phyloP scores from a whole-genome alignment of 495 filamentous ascomycete genomes.

The Geoglossum glabrum region DNA sequence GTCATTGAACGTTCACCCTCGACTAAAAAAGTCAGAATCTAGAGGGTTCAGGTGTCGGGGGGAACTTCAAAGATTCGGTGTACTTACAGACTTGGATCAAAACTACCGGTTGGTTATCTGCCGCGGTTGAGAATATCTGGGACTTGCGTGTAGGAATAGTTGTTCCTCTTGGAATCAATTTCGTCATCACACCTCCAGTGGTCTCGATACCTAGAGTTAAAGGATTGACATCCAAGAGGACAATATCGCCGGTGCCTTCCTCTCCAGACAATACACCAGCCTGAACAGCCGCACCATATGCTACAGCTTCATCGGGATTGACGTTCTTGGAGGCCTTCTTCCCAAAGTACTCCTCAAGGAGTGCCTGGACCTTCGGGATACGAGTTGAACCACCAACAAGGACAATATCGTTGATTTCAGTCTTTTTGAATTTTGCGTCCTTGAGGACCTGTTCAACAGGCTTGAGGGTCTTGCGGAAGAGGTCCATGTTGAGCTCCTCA shows the following conservation, averaged over 20 bases:
- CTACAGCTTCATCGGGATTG: constrained; percentile 96
- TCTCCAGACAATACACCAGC: constrained; percentile 87
- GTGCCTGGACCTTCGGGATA: constrained; percentile 90
- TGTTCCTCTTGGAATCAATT: constrained; percentile 87
- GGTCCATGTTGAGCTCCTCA: constrained; percentile 94
- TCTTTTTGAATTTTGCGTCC: constrained; percentile 80
- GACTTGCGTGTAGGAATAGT: constrained; percentile 91
- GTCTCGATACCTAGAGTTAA: constrained; percentile 97
- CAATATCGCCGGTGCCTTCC: constrained; percentile 51
- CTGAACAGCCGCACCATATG: constrained; percentile 93
- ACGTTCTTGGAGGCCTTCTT: constrained; percentile 97
- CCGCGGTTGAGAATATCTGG: constrained; percentile 95
- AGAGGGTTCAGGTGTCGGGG: constrained; percentile 5
- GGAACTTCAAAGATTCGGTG: background rate
- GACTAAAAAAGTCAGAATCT: constrained; percentile 15
- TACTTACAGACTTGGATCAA: constrained; percentile 72
- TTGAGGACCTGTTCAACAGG: constrained; percentile 94
- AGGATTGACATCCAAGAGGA: constrained; percentile 97
- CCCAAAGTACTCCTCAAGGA: constrained; percentile 92
- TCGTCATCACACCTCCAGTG: constrained; percentile 96
- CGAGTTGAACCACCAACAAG: constrained; percentile 84
- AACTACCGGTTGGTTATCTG: constrained; percentile 94
- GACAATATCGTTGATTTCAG: constrained; percentile 71
- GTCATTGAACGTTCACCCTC: constrained; percentile 94
- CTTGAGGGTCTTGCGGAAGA: constrained; percentile 98